phyloP scores from a whole-genome alignment of 2,329 filamentous ascomycete species.

The Calonectria henricotiae region DNA sequence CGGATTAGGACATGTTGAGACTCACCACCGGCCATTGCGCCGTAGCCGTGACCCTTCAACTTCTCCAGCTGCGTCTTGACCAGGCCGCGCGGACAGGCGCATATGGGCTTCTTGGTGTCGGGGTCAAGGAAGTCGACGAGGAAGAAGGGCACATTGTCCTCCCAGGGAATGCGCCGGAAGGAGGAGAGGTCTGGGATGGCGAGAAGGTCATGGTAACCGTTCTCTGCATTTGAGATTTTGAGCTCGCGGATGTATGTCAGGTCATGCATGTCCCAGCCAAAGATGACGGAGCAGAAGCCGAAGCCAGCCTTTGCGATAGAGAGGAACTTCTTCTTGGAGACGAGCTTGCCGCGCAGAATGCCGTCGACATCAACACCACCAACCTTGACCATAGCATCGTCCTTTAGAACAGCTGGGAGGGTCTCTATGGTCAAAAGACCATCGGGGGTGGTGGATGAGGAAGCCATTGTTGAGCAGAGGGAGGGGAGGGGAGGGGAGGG shows the following conservation, averaged over 20 bases:
- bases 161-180: conserved; percentile 92
- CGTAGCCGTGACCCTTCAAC: conserved; percentile 78
- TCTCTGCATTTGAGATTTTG: conserved; percentile 89
- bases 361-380: conserved; percentile 92
- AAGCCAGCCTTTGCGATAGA: conserved; percentile 87
- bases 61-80: conserved; percentile 79
- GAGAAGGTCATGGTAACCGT: conserved; percentile 89
- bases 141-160: conserved; percentile 89
- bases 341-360: conserved; percentile 88
- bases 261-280: conserved; percentile 98
- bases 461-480: conserved; percentile 50
- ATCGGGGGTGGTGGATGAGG: conserved; percentile 41
- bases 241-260: conserved; percentile 90
- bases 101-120: conserved; percentile 80
- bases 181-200: conserved; percentile 85
- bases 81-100: conserved; percentile 85
- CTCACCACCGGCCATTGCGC: conserved; percentile 91
- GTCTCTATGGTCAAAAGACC: conserved; percentile 72
- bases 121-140: conserved; percentile 88
- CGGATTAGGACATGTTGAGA: conserved; percentile 25
- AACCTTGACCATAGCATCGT: conserved; percentile 88
- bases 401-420: conserved; percentile 77
- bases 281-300: conserved; percentile 94
- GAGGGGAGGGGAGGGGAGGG: background rate
- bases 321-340: conserved; percentile 94